Base-by-base conservation (phyloP, 495 filamentous ascomycete species). In the Aspergillus kassunensis region DNA sequence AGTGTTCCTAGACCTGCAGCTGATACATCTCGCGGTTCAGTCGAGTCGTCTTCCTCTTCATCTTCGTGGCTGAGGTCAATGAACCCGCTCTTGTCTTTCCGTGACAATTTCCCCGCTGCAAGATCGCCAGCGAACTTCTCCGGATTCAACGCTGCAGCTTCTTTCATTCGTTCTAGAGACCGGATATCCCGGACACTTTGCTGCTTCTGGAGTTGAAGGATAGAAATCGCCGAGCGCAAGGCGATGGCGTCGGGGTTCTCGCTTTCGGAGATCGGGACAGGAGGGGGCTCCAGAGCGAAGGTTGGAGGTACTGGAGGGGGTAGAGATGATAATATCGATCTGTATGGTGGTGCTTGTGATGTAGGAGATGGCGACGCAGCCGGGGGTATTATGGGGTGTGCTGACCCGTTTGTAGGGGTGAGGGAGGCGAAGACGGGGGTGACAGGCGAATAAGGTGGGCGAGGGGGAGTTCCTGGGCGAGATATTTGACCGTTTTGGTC, bases 201-300 rank as follows among this genome's bases (percentile, higher is more conserved):
- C 55, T 84, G 79, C 40, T 85, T 86, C 69, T 96, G 91, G 37
- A 93, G 70, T 70, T 92, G 88, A 27, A 96, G 73, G 39, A 95
- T 84, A 3, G 85, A 82, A 57, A 95, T 87, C 3, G 90, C 86
- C 18, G 85, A 84, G 31, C 84, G 81, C 23, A 96, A 74, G 3
- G 91, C 91, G 19, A 95, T 84, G 1, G 84, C 89, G 72, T 96
- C 91, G 4, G 89, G 82, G 58, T 95, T 95, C 42, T 81, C 75
- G 55, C 83, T 84, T 64, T 90, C 85, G 49, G 81, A 80, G 59
- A 95, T 83, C 10, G 89, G 85, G 11, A 81, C 73, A 1, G 85
- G 71, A 0, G 75, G 67, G 0, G 87, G 87, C 44, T 72, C 65
- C 0, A 70, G 61, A 21, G 63, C 69, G 37, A 72, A 69, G 29